Evolutionary conservation across 2,329 filamentous ascomycete genomes (phyloP).

Genomic region (Talaromyces sp.): DNA sequence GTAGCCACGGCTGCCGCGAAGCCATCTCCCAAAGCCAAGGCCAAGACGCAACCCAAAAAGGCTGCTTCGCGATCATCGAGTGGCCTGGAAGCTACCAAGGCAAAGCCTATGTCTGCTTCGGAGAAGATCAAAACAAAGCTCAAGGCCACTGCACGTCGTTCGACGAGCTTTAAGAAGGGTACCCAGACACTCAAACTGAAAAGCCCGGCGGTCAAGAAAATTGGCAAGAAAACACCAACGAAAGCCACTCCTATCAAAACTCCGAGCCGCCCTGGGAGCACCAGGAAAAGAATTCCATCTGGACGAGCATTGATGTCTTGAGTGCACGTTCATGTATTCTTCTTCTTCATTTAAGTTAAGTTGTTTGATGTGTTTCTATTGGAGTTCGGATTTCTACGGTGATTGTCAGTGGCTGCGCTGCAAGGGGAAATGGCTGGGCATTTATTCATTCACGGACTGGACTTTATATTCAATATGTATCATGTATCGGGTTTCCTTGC

Average conservation of each 20-base stretch:
- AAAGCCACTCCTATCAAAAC: constrained; percentile 7
- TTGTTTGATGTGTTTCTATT: neutral
- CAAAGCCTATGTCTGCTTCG: constrained; percentile 5
- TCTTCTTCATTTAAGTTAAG: neutral
- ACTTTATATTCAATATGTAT: neutral
- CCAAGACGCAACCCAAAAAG: constrained; percentile 1
- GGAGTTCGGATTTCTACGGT: neutral
- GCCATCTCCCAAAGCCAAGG: constrained; percentile 7
- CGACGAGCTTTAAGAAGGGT: constrained; percentile 10
- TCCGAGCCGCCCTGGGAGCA: constrained; percentile 3
- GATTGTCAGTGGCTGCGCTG: neutral
- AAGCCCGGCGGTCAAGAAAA: constrained; percentile 2
- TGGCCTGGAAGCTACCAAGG: neutral
- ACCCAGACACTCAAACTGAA: constrained; percentile 9
- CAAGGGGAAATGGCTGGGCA: neutral
- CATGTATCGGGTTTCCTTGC: neutral
- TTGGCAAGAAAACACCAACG: constrained; percentile 6
- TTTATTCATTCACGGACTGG: neutral
- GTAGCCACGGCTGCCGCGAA: constrained; percentile 11
- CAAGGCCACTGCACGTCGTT: constrained; percentile 10
- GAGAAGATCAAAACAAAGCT: constrained; percentile 11
- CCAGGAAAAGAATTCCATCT: neutral
- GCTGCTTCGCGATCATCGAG: neutral
- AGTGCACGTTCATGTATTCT: neutral
- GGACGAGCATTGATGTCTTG: neutral